Evolutionary conservation across 768 basidiomycete species (phyloP).

Genomic region (Chalciporus piperatus): DNA sequence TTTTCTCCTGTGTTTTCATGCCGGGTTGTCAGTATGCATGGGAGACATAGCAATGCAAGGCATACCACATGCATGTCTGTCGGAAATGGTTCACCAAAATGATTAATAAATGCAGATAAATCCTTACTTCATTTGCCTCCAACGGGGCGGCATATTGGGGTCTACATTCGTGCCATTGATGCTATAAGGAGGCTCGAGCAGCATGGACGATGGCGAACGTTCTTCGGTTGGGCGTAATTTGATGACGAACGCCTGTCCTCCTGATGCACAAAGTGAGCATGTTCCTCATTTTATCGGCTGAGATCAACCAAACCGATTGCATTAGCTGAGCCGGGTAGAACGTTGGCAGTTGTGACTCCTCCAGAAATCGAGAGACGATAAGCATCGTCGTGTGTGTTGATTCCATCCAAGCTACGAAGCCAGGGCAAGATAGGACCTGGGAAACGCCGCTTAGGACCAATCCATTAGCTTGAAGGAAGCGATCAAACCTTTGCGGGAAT

Average conservation of each 20-base stretch:
- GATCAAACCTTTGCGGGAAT: constrained; percentile 51
- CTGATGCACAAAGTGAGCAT: constrained; percentile 35
- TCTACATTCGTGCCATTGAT: constrained; percentile 47
- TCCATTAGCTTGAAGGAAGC: neutral
- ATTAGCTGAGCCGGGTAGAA: constrained; percentile 76
- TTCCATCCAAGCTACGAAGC: constrained; percentile 78
- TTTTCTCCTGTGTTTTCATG: constrained; percentile 42
- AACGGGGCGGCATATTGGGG: constrained; percentile 46
- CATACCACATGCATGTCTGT: constrained; percentile 60
- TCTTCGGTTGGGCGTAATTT: constrained; percentile 80
- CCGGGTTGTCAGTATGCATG: neutral
- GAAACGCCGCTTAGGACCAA: neutral
- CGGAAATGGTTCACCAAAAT: constrained; percentile 4
- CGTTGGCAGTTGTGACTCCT: constrained; percentile 82
- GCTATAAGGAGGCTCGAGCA: constrained; percentile 77
- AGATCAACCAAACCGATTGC: constrained; percentile 55
- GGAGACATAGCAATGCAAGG: neutral
- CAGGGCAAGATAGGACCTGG: constrained; percentile 64
- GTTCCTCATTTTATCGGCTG: constrained; percentile 7
- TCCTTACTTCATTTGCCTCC: constrained; percentile 79
- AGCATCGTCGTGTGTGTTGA: constrained; percentile 83
- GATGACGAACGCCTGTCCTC: constrained; percentile 85
- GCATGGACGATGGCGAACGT: constrained; percentile 74
- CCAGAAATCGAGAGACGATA: constrained; percentile 76
- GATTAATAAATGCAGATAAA: neutral